These are phyloP conservation scores for Bonia amplexicaulis DNA, from an alignment of 176 grass and related monocot species.

Conservation along the genomic window DNA sequence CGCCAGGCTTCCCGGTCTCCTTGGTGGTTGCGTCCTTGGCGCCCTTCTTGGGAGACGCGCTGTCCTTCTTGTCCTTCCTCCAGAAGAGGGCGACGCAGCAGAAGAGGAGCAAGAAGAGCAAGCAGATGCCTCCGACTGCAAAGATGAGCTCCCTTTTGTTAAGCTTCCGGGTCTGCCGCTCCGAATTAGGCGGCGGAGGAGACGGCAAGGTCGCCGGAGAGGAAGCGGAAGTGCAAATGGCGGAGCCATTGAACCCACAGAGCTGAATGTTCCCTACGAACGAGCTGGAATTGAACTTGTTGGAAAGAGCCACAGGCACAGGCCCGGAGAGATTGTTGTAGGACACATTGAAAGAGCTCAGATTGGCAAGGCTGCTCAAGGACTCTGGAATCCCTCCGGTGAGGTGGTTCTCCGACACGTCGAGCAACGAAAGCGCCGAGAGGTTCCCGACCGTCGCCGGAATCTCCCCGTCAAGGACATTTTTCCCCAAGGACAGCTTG, in stretches of 20 bases:
- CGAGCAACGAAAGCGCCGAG: conserved; percentile 51
- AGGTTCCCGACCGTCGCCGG: conserved; percentile 58
- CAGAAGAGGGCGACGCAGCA: conserved; percentile 64
- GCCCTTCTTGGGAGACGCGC: conserved; percentile 30
- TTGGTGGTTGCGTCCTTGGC: conserved; percentile 18
- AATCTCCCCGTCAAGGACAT: conserved; percentile 61
- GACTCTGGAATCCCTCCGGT: conserved; percentile 68
- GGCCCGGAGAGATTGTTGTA: conserved; percentile 68
- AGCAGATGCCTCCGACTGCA: conserved; percentile 50
- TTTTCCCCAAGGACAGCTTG: conserved; percentile 48
- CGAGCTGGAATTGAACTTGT: conserved; percentile 89
- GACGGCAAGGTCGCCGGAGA: conserved; percentile 31
- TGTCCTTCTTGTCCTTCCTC: conserved; percentile 44
- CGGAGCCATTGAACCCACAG: conserved; percentile 72
- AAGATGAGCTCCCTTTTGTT: conserved; percentile 68
- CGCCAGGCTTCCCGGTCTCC: conserved; percentile 39
- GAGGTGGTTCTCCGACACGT: conserved; percentile 84
- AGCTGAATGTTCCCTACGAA: conserved; percentile 79
- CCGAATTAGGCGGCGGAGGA: conserved; percentile 25
- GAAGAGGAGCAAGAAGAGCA: conserved; percentile 68
- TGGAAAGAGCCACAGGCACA: conserved; percentile 59
- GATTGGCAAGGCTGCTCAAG: conserved; percentile 46
- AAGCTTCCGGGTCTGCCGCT: conserved; percentile 43
- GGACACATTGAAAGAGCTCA: conserved; percentile 71
- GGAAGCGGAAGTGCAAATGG: conserved; percentile 63